phyloP scores from a whole-genome alignment of 352 stramenopile species.

The Phytophthora rubi region DNA sequence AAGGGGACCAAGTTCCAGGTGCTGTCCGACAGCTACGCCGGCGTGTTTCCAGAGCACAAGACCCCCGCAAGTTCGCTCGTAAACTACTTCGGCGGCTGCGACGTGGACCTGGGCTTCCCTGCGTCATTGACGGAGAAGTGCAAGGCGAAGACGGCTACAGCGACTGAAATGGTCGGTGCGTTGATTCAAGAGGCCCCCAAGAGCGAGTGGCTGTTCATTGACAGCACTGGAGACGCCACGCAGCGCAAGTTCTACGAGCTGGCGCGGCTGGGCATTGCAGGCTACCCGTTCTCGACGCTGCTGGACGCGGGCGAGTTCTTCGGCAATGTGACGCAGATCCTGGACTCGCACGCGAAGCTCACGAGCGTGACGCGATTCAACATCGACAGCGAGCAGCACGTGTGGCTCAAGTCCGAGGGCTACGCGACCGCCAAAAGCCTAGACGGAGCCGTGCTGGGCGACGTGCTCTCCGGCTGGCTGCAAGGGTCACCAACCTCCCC shows the following conservation, averaged over 20 bases:
- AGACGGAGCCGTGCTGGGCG: conserved; percentile 21
- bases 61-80: conserved; percentile 39
- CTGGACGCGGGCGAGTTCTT: conserved; percentile 47
- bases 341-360: conserved; percentile 45
- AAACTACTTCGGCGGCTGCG: conserved; percentile 53
- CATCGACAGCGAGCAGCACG: conserved; percentile 35
- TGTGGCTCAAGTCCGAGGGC: conserved; percentile 23
- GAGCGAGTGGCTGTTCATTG: conserved; percentile 55
- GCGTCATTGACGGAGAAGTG: conserved; percentile 33
- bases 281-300: conserved; percentile 49
- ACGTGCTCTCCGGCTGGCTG: conserved; percentile 31
- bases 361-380: conserved; percentile 33
- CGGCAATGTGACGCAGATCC: conserved; percentile 40
- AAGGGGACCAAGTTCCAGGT: conserved; percentile 52
- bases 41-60: conserved; percentile 48
- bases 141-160: conserved; percentile 32
- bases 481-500: conserved; percentile 4
- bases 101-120: conserved; percentile 41
- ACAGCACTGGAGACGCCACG: conserved; percentile 52
- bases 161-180: conserved; percentile 36
- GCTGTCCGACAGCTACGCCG: conserved; percentile 57
- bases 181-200: conserved; percentile 38
- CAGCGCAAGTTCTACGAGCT: conserved; percentile 61
- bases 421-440: conserved; percentile 21
- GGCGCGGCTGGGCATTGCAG: conserved; percentile 43